These are phyloP conservation scores for Terfezia claveryi DNA, from an alignment of 495 filamentous ascomycete genomes.

Conservation along the genomic window DNA sequence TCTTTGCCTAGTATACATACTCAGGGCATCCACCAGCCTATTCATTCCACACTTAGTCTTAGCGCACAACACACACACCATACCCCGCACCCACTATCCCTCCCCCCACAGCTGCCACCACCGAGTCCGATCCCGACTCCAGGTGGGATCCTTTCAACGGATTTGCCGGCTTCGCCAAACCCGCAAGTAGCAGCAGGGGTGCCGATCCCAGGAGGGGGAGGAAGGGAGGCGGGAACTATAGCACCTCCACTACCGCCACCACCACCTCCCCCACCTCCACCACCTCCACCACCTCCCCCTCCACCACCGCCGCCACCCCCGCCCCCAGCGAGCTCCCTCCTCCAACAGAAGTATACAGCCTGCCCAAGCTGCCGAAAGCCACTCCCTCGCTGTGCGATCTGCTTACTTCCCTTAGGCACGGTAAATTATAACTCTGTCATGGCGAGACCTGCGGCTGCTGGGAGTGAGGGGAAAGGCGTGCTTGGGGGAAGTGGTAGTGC, in stretches of 20 bases:
- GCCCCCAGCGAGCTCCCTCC: neutral
- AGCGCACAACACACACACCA: no score
- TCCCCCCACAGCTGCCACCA: no score
- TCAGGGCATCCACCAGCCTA: no score
- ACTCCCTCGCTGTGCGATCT: slow-evolving; percentile 75
- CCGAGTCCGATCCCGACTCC: no score
- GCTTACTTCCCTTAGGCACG: slow-evolving; percentile 59
- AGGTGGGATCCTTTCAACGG: no score
- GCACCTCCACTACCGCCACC: neutral
- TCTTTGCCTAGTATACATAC: no score
- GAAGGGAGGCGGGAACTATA: neutral
- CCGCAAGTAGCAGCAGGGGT: no score
- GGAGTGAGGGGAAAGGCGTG: slow-evolving; percentile 31
- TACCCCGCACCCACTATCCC: no score
- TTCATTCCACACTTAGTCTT: no score
- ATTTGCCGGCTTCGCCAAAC: no score
- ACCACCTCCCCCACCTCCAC: slow-evolving; percentile 3
- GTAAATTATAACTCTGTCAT: slow-evolving; percentile 9
- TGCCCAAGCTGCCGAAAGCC: slow-evolving; percentile 76
- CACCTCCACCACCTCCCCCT: neutral
- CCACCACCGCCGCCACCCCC: neutral
- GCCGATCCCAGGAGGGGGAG: no score
- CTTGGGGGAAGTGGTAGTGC: slow-evolving; percentile 26
- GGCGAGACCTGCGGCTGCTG: slow-evolving; percentile 40
- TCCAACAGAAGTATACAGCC: slow-evolving; percentile 25